Evolutionary conservation across 2,329 filamentous ascomycete species (phyloP), one percentile per base, ranked within the genome.

Genomic region (Onygenales sp.): DNA sequence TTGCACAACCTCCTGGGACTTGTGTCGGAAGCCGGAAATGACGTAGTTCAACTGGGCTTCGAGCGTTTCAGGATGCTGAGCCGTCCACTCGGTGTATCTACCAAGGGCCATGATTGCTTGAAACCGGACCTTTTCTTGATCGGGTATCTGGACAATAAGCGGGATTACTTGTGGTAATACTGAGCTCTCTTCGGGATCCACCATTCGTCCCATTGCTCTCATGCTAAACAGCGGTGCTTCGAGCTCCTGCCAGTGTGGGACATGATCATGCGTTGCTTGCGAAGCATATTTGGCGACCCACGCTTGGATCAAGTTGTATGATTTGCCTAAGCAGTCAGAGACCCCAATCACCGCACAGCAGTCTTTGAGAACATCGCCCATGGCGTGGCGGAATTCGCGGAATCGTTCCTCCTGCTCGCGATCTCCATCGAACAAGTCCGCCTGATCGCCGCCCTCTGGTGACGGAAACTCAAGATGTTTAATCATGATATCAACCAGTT

Each of bases 351-450:
- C 92, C 66, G 96, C 88, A 69, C 93, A 98, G 52, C 88, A 88
- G 65, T 98, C 93, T 72, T 98, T 98, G 49, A 98, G 79, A 0
- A 95, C 94, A 66, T 98, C 94, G 37, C 93, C 93, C 89, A 98
- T 97, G 51, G 89, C 84, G 67, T 98, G 93, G 59, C 93, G 81
- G 76, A 97, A 98, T 64, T 95, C 89, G 47, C 93, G 84, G 73
- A 98, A 98, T 68, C 93, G 95, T 63, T 98, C 93, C 69, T 98
- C 93, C 56, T 89, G 85, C 67, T 97, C 93, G 42, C 92, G 84
- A 67, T 98, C 93, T 51, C 93, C 93, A 57, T 95, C 92, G 65
- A 98, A 98, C 0, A 97, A 75, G 68, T 98, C 93, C 10, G 78
- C 77, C 61, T 92, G 85, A 9, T 49, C 46, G 59, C 86, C 83